Evolutionary conservation across 1,139 yeast species (phyloP), one percentile per base, ranked within the genome.

Genomic region (Zhuliangozyma parablackwelliae): DNA sequence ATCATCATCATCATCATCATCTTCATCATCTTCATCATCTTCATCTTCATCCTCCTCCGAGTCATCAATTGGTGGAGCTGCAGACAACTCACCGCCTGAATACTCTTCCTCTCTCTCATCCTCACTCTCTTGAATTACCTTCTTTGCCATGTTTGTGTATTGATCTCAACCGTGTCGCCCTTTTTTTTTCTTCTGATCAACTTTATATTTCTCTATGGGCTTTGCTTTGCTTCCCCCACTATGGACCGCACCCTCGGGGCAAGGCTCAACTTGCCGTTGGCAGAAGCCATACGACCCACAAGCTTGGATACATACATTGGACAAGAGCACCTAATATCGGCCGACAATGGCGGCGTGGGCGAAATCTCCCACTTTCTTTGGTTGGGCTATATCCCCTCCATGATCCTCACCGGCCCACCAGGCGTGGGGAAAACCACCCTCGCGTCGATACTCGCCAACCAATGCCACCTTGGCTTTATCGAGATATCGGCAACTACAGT

Each of bases 351-450:
- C 1, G 40, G 42, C 1, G 43, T 55, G 40, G 74, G 74, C 2
- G 49, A 54, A 9, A 58, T 69, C 7, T 40, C 47, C 11, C 61
- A 58, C 38, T 69, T 61, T 38, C 45, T 69, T 5, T 46, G 58
- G n/a, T 42, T 68, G 28, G 65, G 69, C 0, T 65, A 63, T 45
- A 51, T 70, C 10, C 75, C 75, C 0, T 67, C 72, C 5, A 68
- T 70, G 73, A 52, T 70, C 6, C 51, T 70, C 6, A 48, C 54
- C 35, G 76, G 76, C 1, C 74, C 75, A 0, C 73, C 74, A 1
- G 75, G 76, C 1, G 69, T 65, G 9, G 76, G 76, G 0, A 70
- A 70, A 42, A 69, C 75, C 1, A 65, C 74, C 0, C 39, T 70
- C n/a, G 75, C 75, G 1, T 42, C 60, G 6, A 57, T 68, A 3